Base-by-base conservation (phyloP, 2,329 filamentous ascomycete species). In the Aureobasidium namibiae region DNA sequence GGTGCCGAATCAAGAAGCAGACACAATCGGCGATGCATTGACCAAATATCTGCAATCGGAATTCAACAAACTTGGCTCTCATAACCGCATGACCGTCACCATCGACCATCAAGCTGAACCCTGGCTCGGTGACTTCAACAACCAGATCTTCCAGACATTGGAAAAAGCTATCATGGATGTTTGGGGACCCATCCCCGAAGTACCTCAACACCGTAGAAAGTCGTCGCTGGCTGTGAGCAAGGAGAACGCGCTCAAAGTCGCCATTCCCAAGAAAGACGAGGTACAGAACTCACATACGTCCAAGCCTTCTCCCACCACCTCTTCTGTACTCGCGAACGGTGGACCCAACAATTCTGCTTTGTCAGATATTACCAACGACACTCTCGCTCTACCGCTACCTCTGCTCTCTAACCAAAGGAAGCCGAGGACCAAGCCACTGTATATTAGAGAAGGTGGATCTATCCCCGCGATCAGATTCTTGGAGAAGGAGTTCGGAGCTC, bases 51-150 rank as follows among this genome's bases (percentile, higher is more conserved):
- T 96, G 0, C 73, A 84, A 48, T 76, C 81, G 13, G 82, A 91
- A 64, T 99, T 96, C 68, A 79, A 78, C 1, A 74, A 80, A 16
- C 83, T 97, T 1, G 85, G 86, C 31, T 92, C 90, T 1, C 86
- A 89, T 62, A 99, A 99, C 67, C 81, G 79, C 6, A 79, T 99
- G 36, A 87, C 80, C 1, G 83, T 99, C 39, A 86, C 85, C 31
- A 92, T 99, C 64, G 91, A 96, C 64, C 94, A 96, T 69, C 87
- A 89, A 73, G 92, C 94, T 0, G 94, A 99, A 69, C 91, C 94
- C 0, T 99, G 94, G 94, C 83, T 99, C 0, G 92, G 94, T 14
- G 90, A 96, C 66, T 91, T 90, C 3, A 85, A 85, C 50, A 96
- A 95, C 65, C 85, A 91, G 64, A 92, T 97, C 61, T 99, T 96